Conservation (phyloP, 345 rosid genomes). For the Arabidopsis suecica region DNA sequence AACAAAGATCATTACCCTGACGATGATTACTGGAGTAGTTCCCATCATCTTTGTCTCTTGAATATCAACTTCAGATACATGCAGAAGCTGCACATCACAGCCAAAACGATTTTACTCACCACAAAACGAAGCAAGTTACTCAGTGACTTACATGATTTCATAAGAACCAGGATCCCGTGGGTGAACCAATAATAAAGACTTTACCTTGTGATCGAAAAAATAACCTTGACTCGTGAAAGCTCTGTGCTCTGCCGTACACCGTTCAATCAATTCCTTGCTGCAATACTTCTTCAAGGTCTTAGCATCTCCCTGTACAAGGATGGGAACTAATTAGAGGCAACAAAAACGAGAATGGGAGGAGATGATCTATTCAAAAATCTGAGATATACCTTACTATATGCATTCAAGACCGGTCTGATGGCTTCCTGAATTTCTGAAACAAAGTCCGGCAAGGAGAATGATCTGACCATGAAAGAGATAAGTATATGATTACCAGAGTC, state of each 20-base stretch:
- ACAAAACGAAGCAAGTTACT: slow-evolving; percentile 20
- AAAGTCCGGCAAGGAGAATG: slow-evolving; percentile 91
- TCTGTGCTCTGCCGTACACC: slow-evolving; percentile 77
- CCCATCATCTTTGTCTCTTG: slow-evolving; percentile 96
- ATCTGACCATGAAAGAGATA: slow-evolving; percentile 50
- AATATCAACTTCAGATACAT: slow-evolving; percentile 85
- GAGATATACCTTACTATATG: slow-evolving; percentile 71
- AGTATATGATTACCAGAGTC: slow-evolving; percentile 13
- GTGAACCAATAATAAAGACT: slow-evolving; percentile 10
- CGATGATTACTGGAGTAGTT: slow-evolving; percentile 70
- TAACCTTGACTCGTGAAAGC: slow-evolving; percentile 71
- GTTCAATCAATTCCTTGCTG: slow-evolving; percentile 71
- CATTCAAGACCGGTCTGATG: slow-evolving; percentile 78
- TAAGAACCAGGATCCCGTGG: background rate
- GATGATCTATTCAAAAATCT: slow-evolving; percentile 17
- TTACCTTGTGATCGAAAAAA: slow-evolving; percentile 86
- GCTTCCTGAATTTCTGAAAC: slow-evolving; percentile 89
- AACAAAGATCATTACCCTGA: slow-evolving; percentile 57
- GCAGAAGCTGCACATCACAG: slow-evolving; percentile 68
- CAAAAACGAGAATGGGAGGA: background rate
- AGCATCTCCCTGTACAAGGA: slow-evolving; percentile 63
- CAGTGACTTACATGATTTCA: background rate
- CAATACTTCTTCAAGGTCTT: slow-evolving; percentile 84
- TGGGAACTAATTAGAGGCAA: slow-evolving; percentile 22
- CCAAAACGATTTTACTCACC: slow-evolving; percentile 10